Base-by-base conservation (phyloP, 495 filamentous ascomycete species). In the Podospora bellae-mahoneyi region DNA sequence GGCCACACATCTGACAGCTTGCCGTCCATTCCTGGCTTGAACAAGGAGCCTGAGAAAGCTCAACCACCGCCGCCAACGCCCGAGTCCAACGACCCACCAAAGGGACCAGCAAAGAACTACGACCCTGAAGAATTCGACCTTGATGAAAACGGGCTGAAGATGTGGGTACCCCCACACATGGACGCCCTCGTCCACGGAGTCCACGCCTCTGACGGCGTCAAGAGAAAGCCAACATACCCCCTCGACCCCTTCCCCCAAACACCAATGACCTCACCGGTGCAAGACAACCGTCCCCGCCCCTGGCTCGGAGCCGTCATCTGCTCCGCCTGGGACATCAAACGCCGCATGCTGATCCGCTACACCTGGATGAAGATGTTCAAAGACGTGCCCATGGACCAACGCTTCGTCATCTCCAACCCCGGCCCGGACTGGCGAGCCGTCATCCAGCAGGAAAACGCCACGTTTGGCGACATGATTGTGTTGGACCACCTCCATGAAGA, bases 261-360 rank as follows among this genome's bases (percentile, higher is more conserved):
- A 30, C 53, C 64, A 20, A 65, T 65, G 64, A 54, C 64, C 16
- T 57, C n/a, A 2, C 64, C 64, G 15, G 39, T 30, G 1, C 16
- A 16, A 10, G 54, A 65, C 3, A 30, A 65, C 53, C 5, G 54
- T 18, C 64, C 55, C 15, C 64, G 54, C 6, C 64, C 64, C n/a
- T 65, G 64, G 64, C 64, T 65, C 27, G 64, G 64, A 9, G 53
- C 64, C n/a, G 64, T 65, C 64, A 65, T 65, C 15, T 65, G 64
- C 54, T 65, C 64, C 27, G 64, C 54, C 3, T 57, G 23, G 15
- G 64, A 65, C 15, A 19, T 65, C 54, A 6, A 65, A 26, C 64
- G 64, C 1, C 64, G 64, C 53, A 65, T 65, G 64, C n/a, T 65
- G 53, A 65, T 65, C n/a, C 64, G 64, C 54, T 57, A 57, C 64